These are phyloP conservation scores for Sugiyamaella marilandica DNA, from an alignment of 805 yeast species.

Conservation along the genomic window DNA sequence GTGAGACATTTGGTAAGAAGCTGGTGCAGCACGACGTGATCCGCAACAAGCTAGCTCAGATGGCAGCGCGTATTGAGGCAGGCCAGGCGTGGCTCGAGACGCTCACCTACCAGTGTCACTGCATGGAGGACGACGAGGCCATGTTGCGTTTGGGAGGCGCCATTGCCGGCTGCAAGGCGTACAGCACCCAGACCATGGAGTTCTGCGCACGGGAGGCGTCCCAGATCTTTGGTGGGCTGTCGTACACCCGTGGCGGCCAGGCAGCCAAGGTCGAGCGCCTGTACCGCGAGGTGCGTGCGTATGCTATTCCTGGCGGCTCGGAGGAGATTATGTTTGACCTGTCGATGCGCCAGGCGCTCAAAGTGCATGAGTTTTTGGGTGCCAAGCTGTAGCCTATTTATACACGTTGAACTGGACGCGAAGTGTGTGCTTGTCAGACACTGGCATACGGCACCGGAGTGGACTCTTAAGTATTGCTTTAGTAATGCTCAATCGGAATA, in stretches of 20 bases:
- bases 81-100: slow-evolving; percentile 37
- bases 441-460: too few relatives aligned
- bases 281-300: slow-evolving; percentile 42
- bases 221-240: slow-evolving; percentile 40
- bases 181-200: slow-evolving; percentile 38
- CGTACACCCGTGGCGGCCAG: slow-evolving; percentile 41
- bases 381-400: slow-evolving; percentile 33
- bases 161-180: slow-evolving; percentile 41
- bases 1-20: slow-evolving; percentile 40
- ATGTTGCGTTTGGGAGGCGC: slow-evolving; percentile 38
- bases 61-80: slow-evolving; percentile 40
- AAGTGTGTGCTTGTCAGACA: too few relatives aligned
- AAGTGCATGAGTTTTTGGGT: slow-evolving; percentile 38
- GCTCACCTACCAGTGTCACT: slow-evolving; percentile 32
- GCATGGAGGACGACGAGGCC: slow-evolving; percentile 33
- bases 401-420: neutral
- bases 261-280: slow-evolving; percentile 41
- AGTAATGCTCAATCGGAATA: too few relatives aligned
- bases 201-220: slow-evolving; percentile 42
- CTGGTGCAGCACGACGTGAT: slow-evolving; percentile 40
- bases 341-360: slow-evolving; percentile 36
- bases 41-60: slow-evolving; percentile 38
- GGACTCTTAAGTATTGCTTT: too few relatives aligned
- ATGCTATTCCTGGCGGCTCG: slow-evolving; percentile 43
- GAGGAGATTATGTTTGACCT: slow-evolving; percentile 43